Conservation (phyloP, 2,329 filamentous ascomycete genomes). For the Neofusicoccum sp. region DNA sequence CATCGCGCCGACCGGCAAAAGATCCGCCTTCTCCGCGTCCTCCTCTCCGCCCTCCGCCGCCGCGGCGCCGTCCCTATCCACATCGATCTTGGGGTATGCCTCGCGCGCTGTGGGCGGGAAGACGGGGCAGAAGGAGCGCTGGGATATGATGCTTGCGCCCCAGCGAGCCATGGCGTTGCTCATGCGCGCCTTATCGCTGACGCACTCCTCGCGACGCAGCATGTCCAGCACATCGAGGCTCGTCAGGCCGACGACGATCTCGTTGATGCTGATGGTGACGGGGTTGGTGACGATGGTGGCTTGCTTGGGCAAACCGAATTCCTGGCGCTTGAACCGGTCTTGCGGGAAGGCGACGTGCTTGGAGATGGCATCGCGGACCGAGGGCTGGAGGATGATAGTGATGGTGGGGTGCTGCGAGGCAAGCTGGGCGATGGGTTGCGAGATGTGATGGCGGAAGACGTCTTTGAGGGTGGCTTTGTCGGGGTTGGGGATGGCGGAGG, state of each 20-base stretch:
- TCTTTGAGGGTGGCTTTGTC: slow-evolving; percentile 79
- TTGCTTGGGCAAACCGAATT: slow-evolving; percentile 75
- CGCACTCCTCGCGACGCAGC: slow-evolving; percentile 70
- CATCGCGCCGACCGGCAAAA: slow-evolving; percentile 62
- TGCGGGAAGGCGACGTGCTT: slow-evolving; percentile 87
- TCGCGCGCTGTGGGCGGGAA: slow-evolving; percentile 76
- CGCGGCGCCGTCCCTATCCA: slow-evolving; percentile 42
- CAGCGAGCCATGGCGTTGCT: slow-evolving; percentile 67
- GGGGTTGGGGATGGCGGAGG: slow-evolving; percentile 45
- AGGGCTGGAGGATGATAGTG: slow-evolving; percentile 80
- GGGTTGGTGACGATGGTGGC: slow-evolving; percentile 83
- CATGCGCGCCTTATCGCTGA: slow-evolving; percentile 55
- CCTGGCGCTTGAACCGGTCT: slow-evolving; percentile 65
- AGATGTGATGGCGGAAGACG: slow-evolving; percentile 78
- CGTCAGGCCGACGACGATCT: slow-evolving; percentile 76
- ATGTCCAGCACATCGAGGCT: slow-evolving; percentile 83
- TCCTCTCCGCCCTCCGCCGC: slow-evolving; percentile 54
- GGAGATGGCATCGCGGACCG: slow-evolving; percentile 75
- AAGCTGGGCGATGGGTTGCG: slow-evolving; percentile 69
- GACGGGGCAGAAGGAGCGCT: slow-evolving; percentile 85
- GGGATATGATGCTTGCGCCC: slow-evolving; percentile 77
- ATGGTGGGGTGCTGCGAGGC: slow-evolving; percentile 69
- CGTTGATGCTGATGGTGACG: slow-evolving; percentile 85
- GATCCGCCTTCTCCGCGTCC: slow-evolving; percentile 31
- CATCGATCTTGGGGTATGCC: slow-evolving; percentile 53